These are phyloP conservation scores for Xylaria sp. DNA, from an alignment of 2,329 filamentous ascomycete genomes.

Conservation along the genomic window DNA sequence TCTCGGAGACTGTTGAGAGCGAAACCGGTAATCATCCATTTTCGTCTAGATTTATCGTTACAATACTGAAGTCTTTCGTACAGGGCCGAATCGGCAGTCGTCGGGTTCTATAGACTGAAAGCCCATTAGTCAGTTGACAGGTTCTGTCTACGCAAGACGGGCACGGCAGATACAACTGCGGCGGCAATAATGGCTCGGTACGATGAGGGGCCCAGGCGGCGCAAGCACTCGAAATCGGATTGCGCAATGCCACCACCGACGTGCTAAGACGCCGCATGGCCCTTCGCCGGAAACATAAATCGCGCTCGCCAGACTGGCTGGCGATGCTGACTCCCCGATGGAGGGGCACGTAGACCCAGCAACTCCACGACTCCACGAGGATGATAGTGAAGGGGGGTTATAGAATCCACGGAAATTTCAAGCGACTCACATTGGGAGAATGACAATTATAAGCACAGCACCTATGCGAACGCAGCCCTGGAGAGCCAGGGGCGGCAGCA, in stretches of 20 bases:
- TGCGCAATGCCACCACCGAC: slow-evolving; percentile 25
- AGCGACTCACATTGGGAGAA: slow-evolving; percentile 30
- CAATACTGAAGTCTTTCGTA: slow-evolving; percentile 48
- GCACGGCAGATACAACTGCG: background rate
- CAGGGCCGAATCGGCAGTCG: slow-evolving; percentile 46
- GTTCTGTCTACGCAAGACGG: background rate
- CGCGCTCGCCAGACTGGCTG: slow-evolving; percentile 30
- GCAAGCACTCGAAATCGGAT: slow-evolving; percentile 18
- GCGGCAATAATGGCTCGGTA: slow-evolving; percentile 10
- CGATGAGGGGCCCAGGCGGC: slow-evolving; percentile 20
- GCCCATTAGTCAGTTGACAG: slow-evolving; percentile 26
- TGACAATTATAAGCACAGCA: slow-evolving; percentile 47
- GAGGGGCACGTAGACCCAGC: slow-evolving; percentile 2
- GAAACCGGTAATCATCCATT: slow-evolving; percentile 82
- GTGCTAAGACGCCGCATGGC: slow-evolving; percentile 25
- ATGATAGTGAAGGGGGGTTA: background rate
- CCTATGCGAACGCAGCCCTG: slow-evolving; percentile 49
- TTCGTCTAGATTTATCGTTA: slow-evolving; percentile 53
- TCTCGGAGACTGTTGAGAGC: slow-evolving; percentile 76
- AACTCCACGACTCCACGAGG: background rate
- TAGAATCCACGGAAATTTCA: background rate
- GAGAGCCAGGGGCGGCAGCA: slow-evolving; percentile 53
- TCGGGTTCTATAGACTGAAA: slow-evolving; percentile 46
- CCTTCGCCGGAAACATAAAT: slow-evolving; percentile 29
- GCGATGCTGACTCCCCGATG: slow-evolving; percentile 30